A percentile compares a stretch with the other conserved stretches of the same genome.
These are phyloP conservation scores for Escovopsis sp. DNA, from an alignment of 2,329 filamentous ascomycete genomes.

Conservation along the genomic window DNA sequence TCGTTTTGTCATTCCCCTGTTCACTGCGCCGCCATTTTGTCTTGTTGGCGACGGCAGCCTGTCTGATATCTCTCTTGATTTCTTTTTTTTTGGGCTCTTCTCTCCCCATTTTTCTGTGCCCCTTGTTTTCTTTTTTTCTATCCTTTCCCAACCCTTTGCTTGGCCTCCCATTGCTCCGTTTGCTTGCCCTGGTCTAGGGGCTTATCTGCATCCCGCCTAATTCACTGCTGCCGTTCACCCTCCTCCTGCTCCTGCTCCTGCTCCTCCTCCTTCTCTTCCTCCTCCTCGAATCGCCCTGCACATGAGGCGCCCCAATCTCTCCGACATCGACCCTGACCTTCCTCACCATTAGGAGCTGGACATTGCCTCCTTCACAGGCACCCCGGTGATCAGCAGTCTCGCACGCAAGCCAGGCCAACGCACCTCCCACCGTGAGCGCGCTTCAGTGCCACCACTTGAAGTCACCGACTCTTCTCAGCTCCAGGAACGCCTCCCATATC, in stretches of 20 bases:
- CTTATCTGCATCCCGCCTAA: too few species aligned
- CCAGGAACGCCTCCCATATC: not conserved
- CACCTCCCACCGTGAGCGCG: too few species aligned
- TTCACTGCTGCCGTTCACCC: not conserved
- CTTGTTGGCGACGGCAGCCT: not conserved
- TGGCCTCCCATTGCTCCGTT: too few species aligned
- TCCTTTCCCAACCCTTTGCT: too few species aligned
- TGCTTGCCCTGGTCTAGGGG: too few species aligned
- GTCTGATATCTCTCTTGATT: not conserved
- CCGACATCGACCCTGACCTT: not conserved
- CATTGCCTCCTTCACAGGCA: not conserved
- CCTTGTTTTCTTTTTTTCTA: not conserved
- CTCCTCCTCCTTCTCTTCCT: not conserved
- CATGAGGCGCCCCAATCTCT: slow-evolving; percentile 1
- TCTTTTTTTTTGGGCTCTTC: not conserved
- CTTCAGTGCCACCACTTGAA: too few species aligned
- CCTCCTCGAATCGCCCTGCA: slow-evolving; percentile 3
- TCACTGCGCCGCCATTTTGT: not conserved
- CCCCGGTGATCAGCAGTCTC: not conserved
- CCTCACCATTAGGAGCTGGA: not conserved
- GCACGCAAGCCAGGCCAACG: slow-evolving; percentile 1
- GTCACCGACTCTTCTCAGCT: too few species aligned
- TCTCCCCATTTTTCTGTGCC: not conserved
- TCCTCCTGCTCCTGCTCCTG: slow-evolving; percentile 1
- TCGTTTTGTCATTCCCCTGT: slow-evolving; percentile 1